Percentiles rank a stretch among this genome's conserved stretches.
These are phyloP conservation scores for Phytophthora agathidicida DNA, from an alignment of 352 stramenopile genomes.

Conservation along the genomic window DNA sequence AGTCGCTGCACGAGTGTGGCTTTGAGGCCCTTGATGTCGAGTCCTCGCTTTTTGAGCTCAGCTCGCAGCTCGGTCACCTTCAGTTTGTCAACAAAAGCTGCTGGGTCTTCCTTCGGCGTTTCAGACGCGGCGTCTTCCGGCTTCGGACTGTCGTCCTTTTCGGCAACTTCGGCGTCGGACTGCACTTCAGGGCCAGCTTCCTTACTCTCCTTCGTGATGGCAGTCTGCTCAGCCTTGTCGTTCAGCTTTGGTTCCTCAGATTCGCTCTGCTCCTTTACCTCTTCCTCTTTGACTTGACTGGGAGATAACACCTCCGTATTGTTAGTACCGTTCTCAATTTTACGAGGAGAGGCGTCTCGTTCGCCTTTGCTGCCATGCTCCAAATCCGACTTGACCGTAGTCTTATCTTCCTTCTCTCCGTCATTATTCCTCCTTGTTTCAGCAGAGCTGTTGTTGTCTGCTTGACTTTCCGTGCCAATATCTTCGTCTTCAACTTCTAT, in stretches of 20 bases:
- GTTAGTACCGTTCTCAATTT: neutral
- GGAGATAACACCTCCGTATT: constrained; percentile 14
- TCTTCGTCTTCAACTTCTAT: constrained; percentile 29
- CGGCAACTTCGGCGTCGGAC: neutral
- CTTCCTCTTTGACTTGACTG: neutral
- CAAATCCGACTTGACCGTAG: neutral
- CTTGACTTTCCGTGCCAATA: constrained; percentile 13
- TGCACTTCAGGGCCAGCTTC: neutral
- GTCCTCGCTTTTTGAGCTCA: constrained; percentile 70
- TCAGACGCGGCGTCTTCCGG: constrained; percentile 4
- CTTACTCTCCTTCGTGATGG: constrained; percentile 11
- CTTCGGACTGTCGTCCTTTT: neutral
- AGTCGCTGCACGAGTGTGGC: constrained; percentile 64
- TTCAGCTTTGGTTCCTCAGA: constrained; percentile 5
- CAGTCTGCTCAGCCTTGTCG: neutral
- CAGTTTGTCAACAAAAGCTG: constrained; percentile 50
- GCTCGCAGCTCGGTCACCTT: constrained; percentile 67
- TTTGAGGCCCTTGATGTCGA: constrained; percentile 81
- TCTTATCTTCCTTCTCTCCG: constrained; percentile 3
- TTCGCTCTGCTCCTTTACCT: constrained; percentile 21
- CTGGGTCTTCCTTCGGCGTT: constrained; percentile 12
- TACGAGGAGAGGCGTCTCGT: neutral
- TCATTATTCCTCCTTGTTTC: constrained; percentile 6
- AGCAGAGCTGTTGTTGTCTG: neutral
- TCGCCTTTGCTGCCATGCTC: constrained; percentile 6